Evolutionary conservation across 177 flowering plant species (phyloP).

Genomic region (Vitis hybrid): DNA sequence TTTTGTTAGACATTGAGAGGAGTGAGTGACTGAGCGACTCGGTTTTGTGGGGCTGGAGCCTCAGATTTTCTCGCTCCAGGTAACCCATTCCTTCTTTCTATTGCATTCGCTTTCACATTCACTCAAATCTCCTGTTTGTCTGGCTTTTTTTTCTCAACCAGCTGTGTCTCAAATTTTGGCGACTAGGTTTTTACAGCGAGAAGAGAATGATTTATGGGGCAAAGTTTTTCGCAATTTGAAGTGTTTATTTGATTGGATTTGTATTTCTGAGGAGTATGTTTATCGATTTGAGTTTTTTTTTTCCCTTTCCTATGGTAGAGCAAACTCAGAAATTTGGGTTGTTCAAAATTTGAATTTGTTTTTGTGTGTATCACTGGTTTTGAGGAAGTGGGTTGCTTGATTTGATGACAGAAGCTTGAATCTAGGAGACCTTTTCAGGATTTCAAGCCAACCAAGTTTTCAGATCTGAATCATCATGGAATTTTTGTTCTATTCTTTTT

Average conservation of each 20-base stretch:
- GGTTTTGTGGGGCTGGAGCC: not conserved
- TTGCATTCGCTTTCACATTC: not conserved
- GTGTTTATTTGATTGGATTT: slow-evolving; percentile 7
- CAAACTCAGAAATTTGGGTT: slow-evolving; percentile 7
- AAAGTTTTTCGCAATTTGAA: not conserved
- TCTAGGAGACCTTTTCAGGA: slow-evolving; percentile 8
- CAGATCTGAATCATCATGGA: slow-evolving; percentile 39
- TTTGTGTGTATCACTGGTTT: slow-evolving; percentile 4
- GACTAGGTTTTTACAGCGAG: not conserved
- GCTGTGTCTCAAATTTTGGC: slow-evolving; percentile 8
- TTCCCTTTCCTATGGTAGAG: slow-evolving; percentile 3
- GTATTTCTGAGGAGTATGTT: not conserved
- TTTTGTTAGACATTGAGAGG: slow-evolving; percentile 2
- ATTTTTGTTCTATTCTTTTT: slow-evolving; percentile 14
- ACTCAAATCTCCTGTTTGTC: slow-evolving; percentile 6
- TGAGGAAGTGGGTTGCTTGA: slow-evolving; percentile 11
- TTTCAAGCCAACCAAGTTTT: slow-evolving; percentile 31
- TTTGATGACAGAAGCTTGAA: slow-evolving; percentile 11
- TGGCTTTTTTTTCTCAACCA: slow-evolving; percentile 5
- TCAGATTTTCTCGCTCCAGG: slow-evolving; percentile 6
- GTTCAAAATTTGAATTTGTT: slow-evolving; percentile 7
- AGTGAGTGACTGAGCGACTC: not conserved
- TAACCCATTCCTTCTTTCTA: not conserved
- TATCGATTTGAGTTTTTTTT: not conserved
- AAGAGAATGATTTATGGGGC: not conserved